phyloP scores from a whole-genome alignment of 2,329 filamentous ascomycete species.

The Cladosporium colombiae region DNA sequence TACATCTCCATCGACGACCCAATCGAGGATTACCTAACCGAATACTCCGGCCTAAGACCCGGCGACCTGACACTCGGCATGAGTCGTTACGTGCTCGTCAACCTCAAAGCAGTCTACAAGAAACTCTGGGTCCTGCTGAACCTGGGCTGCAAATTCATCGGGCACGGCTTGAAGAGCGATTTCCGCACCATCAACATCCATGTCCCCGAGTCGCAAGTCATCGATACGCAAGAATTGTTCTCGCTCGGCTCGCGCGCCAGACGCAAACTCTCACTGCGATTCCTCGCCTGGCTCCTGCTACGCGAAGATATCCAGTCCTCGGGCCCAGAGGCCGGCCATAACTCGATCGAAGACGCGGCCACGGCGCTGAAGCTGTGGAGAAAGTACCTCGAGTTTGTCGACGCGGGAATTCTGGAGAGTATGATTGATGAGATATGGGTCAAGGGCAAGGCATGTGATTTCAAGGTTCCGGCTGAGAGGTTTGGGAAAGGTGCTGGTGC shows the following conservation, averaged over 20 bases:
- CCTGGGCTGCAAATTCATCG: slow-evolving; percentile 88
- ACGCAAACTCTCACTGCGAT: slow-evolving; percentile 86
- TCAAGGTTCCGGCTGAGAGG: slow-evolving; percentile 38
- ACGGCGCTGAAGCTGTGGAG: slow-evolving; percentile 87
- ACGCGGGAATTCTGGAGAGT: slow-evolving; percentile 77
- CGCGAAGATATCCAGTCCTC: slow-evolving; percentile 92
- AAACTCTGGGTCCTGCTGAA: slow-evolving; percentile 97
- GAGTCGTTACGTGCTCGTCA: slow-evolving; percentile 80
- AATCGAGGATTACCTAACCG: slow-evolving; percentile 92
- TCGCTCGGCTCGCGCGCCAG: slow-evolving; percentile 72
- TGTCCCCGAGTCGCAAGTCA: slow-evolving; percentile 83
- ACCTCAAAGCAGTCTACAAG: slow-evolving; percentile 92
- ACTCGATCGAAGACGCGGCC: slow-evolving; percentile 91
- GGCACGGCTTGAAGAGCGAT: slow-evolving; percentile 90
- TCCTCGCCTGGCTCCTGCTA: slow-evolving; percentile 86
- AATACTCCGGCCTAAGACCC: slow-evolving; percentile 86
- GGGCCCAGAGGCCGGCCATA: slow-evolving; percentile 63
- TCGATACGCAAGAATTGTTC: slow-evolving; percentile 92
- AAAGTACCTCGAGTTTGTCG: slow-evolving; percentile 86
- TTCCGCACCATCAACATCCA: slow-evolving; percentile 99
- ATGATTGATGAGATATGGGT: slow-evolving; percentile 86
- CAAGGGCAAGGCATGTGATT: slow-evolving; percentile 58
- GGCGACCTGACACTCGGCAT: slow-evolving; percentile 78
- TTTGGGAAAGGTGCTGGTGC: slow-evolving; percentile 24
- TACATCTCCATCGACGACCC: slow-evolving; percentile 90